Evolutionary conservation across 306 rosid species (phyloP).

Genomic region (Castanea mollissima): DNA sequence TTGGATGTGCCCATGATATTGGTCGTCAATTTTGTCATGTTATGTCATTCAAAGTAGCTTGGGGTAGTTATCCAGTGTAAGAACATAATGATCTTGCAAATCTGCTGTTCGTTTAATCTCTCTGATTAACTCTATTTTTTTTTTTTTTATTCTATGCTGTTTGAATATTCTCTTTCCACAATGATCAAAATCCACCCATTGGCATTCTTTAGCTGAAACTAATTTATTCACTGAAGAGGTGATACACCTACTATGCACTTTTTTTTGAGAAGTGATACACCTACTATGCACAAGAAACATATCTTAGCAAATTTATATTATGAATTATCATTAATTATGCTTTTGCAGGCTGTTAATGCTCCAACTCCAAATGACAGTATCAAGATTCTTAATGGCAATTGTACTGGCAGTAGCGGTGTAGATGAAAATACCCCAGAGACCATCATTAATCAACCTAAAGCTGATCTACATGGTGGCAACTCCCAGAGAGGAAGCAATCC

Average conservation of each 20-base stretch:
- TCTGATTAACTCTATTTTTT: background rate
- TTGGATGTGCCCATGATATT: too few species aligned
- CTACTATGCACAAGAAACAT: background rate
- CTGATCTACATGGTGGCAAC: conserved; percentile 32
- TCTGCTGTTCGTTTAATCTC: background rate
- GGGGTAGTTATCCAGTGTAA: background rate
- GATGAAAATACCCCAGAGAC: conserved; percentile 36
- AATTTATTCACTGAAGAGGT: background rate
- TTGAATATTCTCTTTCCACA: background rate
- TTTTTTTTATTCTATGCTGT: background rate
- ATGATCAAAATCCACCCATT: background rate
- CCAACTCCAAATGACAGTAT: conserved; percentile 30
- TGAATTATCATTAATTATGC: conserved; percentile 15
- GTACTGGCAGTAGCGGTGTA: conserved; percentile 2
- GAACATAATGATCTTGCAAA: background rate
- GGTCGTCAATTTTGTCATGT: too few species aligned
- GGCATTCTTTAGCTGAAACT: background rate
- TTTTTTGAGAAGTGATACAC: background rate
- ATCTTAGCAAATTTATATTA: conserved; percentile 1
- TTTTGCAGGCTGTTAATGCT: conserved; percentile 47
- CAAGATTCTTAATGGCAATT: conserved; percentile 30
- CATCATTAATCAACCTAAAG: conserved; percentile 31
- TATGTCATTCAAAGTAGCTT: background rate
- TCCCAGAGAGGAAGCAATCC: conserved; percentile 53
- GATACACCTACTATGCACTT: background rate